A percentile compares a stretch with the other conserved stretches of the same genome.
phyloP scores from a whole-genome alignment of 352 stramenopile genomes.

The Phytophthora capsici region DNA sequence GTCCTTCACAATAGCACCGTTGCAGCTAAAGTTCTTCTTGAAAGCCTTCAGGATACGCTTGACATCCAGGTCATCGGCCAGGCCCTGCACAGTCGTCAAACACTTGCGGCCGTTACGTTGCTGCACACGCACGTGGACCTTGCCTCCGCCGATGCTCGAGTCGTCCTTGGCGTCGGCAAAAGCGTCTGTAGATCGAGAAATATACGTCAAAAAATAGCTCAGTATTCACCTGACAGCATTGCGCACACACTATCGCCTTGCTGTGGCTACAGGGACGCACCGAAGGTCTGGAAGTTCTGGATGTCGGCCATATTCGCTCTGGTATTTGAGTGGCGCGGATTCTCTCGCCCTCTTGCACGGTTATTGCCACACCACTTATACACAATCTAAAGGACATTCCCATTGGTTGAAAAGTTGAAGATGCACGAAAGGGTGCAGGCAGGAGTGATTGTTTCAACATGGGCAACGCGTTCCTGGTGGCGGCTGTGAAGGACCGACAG shows the following conservation, averaged over 20 bases:
- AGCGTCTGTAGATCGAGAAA: conserved; percentile 59
- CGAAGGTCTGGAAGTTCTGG: conserved; percentile 91
- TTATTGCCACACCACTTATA: conserved; percentile 6
- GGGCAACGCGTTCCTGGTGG: conserved; percentile 67
- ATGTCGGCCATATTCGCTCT: conserved; percentile 78
- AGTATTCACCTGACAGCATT: neutral
- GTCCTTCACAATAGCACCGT: conserved; percentile 99
- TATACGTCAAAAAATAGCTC: conserved; percentile 16
- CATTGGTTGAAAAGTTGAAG: conserved; percentile 40
- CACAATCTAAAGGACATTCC: neutral
- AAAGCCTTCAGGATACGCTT: conserved; percentile 99
- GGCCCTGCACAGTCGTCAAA: conserved; percentile 98
- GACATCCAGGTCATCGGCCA: conserved; percentile 98
- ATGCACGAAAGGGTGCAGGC: conserved; percentile 42
- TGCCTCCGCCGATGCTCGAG: conserved; percentile 83
- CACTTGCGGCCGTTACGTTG: conserved; percentile 99
- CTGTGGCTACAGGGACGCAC: conserved; percentile 46
- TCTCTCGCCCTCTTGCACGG: conserved; percentile 7
- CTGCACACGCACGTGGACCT: conserved; percentile 99
- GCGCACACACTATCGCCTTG: neutral
- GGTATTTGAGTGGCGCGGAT: conserved; percentile 48
- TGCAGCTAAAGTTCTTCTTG: conserved; percentile 99
- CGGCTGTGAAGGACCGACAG: conserved; percentile 52
- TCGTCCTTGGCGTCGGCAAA: conserved; percentile 91
- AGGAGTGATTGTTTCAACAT: conserved; percentile 31